Evolutionary conservation across 306 rosid species (phyloP).

Genomic region (Elaeagnus macrophylla): DNA sequence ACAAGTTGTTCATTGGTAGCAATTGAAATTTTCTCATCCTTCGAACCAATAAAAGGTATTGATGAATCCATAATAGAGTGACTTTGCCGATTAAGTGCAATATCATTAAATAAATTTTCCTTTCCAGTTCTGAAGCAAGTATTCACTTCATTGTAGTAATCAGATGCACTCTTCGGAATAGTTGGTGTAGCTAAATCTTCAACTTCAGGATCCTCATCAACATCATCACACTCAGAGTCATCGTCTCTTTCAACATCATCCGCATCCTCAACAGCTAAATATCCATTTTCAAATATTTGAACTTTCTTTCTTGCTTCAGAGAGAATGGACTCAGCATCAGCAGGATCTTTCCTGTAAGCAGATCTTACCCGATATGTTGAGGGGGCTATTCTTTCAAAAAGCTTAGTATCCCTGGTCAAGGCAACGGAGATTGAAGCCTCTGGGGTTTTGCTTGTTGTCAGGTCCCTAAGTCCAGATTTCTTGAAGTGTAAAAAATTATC

Average conservation of each 20-base stretch:
- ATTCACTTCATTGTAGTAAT: constrained; percentile 35
- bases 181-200: constrained; percentile 64
- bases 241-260: constrained; percentile 91
- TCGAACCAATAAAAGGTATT: constrained; percentile 45
- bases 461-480: constrained; percentile 99
- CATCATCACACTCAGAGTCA: constrained; percentile 90
- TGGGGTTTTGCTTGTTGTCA: constrained; percentile 94
- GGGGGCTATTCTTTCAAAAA: constrained; percentile 97
- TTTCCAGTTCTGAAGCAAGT: constrained; percentile 45
- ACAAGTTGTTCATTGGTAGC: constrained; percentile 28
- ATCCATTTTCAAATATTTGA: constrained; percentile 89
- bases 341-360: constrained; percentile 87
- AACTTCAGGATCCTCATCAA: constrained; percentile 92
- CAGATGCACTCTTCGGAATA: constrained; percentile 36
- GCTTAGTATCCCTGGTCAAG: constrained; percentile 94
- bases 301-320: constrained; percentile 91
- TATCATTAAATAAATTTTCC: constrained; percentile 34
- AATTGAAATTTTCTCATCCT: constrained; percentile 36
- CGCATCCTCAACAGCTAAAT: constrained; percentile 75
- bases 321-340: constrained; percentile 80
- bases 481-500: constrained; percentile 13
- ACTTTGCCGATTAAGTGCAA: constrained; percentile 34
- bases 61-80: constrained; percentile 45
- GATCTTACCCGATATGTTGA: constrained; percentile 92
- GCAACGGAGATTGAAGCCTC: constrained; percentile 99